A percentile compares a stretch with the other conserved stretches of the same genome.
Conservation (phyloP, 2,329 filamentous ascomycete genomes). For the Fusarium beomiforme region DNA sequence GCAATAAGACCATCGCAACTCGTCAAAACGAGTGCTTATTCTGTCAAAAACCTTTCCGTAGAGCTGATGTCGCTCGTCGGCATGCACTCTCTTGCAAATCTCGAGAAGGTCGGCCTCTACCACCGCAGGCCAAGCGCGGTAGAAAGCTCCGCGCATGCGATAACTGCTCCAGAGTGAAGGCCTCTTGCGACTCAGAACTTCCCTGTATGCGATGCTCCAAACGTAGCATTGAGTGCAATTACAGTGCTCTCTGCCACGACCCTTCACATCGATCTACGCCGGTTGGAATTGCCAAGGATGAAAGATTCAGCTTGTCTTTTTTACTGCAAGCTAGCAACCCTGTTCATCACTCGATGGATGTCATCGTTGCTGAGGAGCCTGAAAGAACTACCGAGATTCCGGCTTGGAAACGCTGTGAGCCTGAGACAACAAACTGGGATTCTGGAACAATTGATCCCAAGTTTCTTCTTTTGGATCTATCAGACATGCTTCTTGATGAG, state of each 20-base stretch:
- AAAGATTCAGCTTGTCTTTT: not conserved
- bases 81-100: slow-evolving; percentile 18
- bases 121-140: slow-evolving; percentile 11
- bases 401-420: not conserved
- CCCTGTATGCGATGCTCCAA: slow-evolving; percentile 15
- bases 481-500: slow-evolving; percentile 15
- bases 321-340: slow-evolving; percentile 17
- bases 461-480: slow-evolving; percentile 12
- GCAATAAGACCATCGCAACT: not conserved
- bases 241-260: slow-evolving; percentile 18
- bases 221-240: not conserved
- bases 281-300: not conserved
- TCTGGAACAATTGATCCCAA: slow-evolving; percentile 6
- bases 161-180: not conserved
- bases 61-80: slow-evolving; percentile 23
- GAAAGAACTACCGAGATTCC: slow-evolving; percentile 8
- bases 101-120: slow-evolving; percentile 11
- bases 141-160: slow-evolving; percentile 29
- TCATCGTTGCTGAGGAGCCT: slow-evolving; percentile 6
- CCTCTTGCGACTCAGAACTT: not conserved
- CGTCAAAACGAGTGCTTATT: slow-evolving; percentile 8
- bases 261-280: not conserved
- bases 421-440: not conserved
- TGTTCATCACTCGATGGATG: not conserved
- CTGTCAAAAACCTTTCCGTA: slow-evolving; percentile 17